These are phyloP conservation scores for Marasmius sp. DNA, from an alignment of 1,284 basidiomycete genomes.

Conservation along the genomic window DNA sequence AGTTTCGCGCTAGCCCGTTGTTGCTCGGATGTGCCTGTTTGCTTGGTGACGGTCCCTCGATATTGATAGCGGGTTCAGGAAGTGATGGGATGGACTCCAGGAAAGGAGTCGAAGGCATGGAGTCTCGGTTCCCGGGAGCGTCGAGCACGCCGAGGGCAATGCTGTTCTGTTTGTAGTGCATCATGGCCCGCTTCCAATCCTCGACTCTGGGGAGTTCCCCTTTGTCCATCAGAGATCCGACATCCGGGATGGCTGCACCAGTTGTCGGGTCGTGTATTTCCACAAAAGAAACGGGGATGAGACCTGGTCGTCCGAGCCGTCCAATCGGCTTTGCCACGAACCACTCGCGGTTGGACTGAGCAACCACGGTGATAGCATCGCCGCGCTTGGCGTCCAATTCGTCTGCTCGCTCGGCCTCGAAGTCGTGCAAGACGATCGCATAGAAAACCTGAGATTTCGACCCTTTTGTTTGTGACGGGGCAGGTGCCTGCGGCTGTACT, in stretches of 20 bases:
- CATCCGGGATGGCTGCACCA: conserved; percentile 71
- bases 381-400: conserved; percentile 95
- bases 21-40: conserved; percentile 15
- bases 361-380: conserved; percentile 90
- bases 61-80: conserved; percentile 17
- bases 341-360: conserved; percentile 89
- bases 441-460: conserved; percentile 73
- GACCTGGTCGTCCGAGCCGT: conserved; percentile 88
- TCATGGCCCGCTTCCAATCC: conserved; percentile 96
- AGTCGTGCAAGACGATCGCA: conserved; percentile 95
- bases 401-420: conserved; percentile 91
- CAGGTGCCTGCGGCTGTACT: conserved; percentile 16
- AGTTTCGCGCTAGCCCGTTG: conserved; percentile 27
- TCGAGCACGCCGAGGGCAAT: conserved; percentile 94
- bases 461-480: conserved; percentile 26
- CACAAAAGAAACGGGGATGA: conserved; percentile 96
- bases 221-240: conserved; percentile 78
- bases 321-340: conserved; percentile 95
- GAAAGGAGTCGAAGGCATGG: conserved; percentile 45
- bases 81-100: conserved; percentile 26
- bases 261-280: conserved; percentile 92
- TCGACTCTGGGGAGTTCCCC: conserved; percentile 92
- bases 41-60: conserved; percentile 28
- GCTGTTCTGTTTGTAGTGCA: conserved; percentile 94
- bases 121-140: conserved; percentile 44